phyloP scores from a whole-genome alignment of 805 yeast species.

The Saccharomycopsis fodiens region DNA sequence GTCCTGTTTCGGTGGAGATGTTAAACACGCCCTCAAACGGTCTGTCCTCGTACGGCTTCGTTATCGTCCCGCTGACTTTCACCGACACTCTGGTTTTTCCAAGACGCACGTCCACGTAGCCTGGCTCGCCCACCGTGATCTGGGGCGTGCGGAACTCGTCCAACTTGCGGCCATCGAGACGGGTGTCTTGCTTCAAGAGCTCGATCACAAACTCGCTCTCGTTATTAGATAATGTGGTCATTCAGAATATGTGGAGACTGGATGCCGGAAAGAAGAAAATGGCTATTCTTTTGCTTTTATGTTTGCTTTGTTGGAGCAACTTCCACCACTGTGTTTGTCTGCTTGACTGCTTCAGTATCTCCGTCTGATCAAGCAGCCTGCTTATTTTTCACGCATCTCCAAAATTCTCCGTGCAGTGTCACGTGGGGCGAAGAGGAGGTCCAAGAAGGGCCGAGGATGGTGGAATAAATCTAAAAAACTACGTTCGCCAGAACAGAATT shows the following conservation, averaged over 20 bases:
- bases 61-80: constrained; percentile 67
- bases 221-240: constrained; percentile 52
- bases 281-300: background rate
- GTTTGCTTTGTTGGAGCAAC: too few relatives aligned
- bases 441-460: too few relatives aligned
- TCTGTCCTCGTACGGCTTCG: constrained; percentile 78
- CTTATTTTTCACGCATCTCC: too few relatives aligned
- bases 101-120: constrained; percentile 69
- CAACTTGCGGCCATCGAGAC: constrained; percentile 64
- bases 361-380: too few relatives aligned
- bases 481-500: too few relatives aligned
- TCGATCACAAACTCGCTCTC: constrained; percentile 57
- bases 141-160: constrained; percentile 57
- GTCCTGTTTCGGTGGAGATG: constrained; percentile 78
- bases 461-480: too few relatives aligned
- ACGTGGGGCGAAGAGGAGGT: too few relatives aligned
- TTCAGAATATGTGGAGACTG: constrained; percentile 48
- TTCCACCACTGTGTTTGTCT: too few relatives aligned
- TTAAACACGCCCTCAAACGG: constrained; percentile 89
- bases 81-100: constrained; percentile 69
- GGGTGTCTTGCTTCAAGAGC: constrained; percentile 50
- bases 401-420: too few relatives aligned
- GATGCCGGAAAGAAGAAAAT: background rate
- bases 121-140: constrained; percentile 62
- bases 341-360: too few relatives aligned